These are phyloP conservation scores for Ogataea philodendri DNA, from an alignment of 805 yeast genomes.

Conservation along the genomic window DNA sequence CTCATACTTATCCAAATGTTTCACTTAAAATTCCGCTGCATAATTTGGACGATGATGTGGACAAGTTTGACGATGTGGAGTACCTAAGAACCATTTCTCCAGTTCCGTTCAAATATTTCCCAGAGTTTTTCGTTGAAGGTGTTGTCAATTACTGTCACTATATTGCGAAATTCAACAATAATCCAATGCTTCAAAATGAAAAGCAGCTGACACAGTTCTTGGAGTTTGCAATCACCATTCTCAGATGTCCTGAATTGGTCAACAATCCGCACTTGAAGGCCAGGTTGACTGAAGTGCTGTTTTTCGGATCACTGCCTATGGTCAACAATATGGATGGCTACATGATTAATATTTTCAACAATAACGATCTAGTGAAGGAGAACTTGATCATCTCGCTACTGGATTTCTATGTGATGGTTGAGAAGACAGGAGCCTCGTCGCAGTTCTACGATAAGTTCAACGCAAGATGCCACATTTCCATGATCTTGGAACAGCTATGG, in stretches of 20 bases:
- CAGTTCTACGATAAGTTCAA: constrained; percentile 97
- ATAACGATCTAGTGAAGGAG: constrained; percentile 58
- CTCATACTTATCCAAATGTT: constrained; percentile 56
- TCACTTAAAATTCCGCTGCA: constrained; percentile 56
- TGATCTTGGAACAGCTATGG: constrained; percentile 82
- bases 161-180: constrained; percentile 52
- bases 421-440: constrained; percentile 90
- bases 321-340: constrained; percentile 66
- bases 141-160: constrained; percentile 68
- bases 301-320: constrained; percentile 64
- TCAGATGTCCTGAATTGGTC: constrained; percentile 81
- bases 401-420: constrained; percentile 91
- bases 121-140: constrained; percentile 85
- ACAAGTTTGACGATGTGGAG: constrained; percentile 74
- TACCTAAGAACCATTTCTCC: constrained; percentile 65
- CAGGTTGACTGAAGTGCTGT: constrained; percentile 74
- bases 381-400: constrained; percentile 78
- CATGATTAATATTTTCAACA: constrained; percentile 61
- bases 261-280: constrained; percentile 94
- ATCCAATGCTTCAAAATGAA: constrained; percentile 54
- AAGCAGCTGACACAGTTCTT: constrained; percentile 56
- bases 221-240: constrained; percentile 67
- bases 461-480: constrained; percentile 81
- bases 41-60: constrained; percentile 57
- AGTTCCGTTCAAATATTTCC: constrained; percentile 73